Evolutionary conservation across 768 basidiomycete genomes (phyloP).

Genomic region (Kwoniella sp.): DNA sequence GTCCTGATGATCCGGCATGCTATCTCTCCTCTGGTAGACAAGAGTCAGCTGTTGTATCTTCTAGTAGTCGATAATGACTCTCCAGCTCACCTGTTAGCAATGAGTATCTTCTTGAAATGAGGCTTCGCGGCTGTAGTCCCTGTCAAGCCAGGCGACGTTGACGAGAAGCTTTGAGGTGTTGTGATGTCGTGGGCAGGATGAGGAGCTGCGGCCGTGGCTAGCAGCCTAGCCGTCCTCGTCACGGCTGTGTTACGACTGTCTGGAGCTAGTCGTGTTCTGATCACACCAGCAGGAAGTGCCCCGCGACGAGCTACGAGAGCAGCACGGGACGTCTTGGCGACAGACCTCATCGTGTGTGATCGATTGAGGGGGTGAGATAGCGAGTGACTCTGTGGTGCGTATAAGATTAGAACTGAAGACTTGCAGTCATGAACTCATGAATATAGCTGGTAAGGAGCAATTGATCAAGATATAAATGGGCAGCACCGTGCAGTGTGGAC

Average conservation of each 20-base stretch:
- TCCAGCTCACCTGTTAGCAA: slow-evolving; percentile 80
- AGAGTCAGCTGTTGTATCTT: slow-evolving; percentile 2
- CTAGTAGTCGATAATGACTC: background rate
- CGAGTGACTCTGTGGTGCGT: too few species aligned
- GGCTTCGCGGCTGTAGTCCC: slow-evolving; percentile 8
- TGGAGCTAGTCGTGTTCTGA: too few species aligned
- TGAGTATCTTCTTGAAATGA: slow-evolving; percentile 69
- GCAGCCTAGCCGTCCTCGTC: too few species aligned
- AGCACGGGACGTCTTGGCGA: background rate
- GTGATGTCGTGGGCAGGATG: too few species aligned
- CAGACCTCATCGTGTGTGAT: background rate
- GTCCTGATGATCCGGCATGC: slow-evolving; percentile 93
- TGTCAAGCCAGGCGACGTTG: background rate
- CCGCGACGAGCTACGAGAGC: background rate
- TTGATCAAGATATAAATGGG: too few species aligned
- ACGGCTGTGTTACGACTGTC: too few species aligned
- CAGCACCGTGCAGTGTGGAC: too few species aligned
- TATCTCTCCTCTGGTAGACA: slow-evolving; percentile 76
- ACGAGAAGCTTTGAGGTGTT: too few species aligned
- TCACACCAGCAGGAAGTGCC: background rate
- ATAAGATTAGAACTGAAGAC: too few species aligned
- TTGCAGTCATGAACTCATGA: too few species aligned
- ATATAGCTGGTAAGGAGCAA: too few species aligned
- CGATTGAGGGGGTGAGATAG: too few species aligned
- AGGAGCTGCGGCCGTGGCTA: background rate